Evolutionary conservation across 2,329 filamentous ascomycete species (phyloP), one percentile per base, ranked within the genome.

Genomic region (Cercospora zeina): DNA sequence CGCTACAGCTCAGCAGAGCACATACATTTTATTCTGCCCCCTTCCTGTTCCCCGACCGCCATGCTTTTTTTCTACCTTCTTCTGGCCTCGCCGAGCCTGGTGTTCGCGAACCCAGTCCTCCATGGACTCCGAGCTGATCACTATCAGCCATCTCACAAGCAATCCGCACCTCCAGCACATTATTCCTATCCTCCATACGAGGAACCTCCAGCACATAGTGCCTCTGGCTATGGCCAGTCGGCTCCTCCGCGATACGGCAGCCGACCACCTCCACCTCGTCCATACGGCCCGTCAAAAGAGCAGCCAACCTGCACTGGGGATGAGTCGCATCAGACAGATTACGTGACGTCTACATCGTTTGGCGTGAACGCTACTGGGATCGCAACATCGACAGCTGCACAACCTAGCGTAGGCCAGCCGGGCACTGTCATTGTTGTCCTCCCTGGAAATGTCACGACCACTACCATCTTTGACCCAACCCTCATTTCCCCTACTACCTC

Each of bases 261-360:
- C 39, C 19, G 13, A 11, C 16, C 39, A 45, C 16, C 19, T 27
- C 19, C 39, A 5, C 39, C 39, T 45, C 39, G 16, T 24, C 9
- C 10, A 45, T 45, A 45, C 21, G 16, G 39, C 5, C 39, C 39
- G 16, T 45, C 39, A 8, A 24, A 24, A 9, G 39, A 45, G 11
- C 16, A 24, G 39, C 39, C 39, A 45, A 21, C 19, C 19, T 45
- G 39, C 39, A 45, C 19, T 16, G 39, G 16, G 16, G 19, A 45
- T 13, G 30, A 19, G 6, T n/a, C 50, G 2, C 36, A n/a, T 9
- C 27, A 54, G 5, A 54, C 30, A n/a, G 50, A 54, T 30, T 54
- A 54, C 21, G 50, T 54, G 50, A 54, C 50, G 8, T 33, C 24
- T n/a, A 54, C 50, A 10, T 54, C 50, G 33, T 54, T 34, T 13